phyloP scores from a whole-genome alignment of 2,329 filamentous ascomycete genomes.

The Cladosporium austrohemisphaericum region DNA sequence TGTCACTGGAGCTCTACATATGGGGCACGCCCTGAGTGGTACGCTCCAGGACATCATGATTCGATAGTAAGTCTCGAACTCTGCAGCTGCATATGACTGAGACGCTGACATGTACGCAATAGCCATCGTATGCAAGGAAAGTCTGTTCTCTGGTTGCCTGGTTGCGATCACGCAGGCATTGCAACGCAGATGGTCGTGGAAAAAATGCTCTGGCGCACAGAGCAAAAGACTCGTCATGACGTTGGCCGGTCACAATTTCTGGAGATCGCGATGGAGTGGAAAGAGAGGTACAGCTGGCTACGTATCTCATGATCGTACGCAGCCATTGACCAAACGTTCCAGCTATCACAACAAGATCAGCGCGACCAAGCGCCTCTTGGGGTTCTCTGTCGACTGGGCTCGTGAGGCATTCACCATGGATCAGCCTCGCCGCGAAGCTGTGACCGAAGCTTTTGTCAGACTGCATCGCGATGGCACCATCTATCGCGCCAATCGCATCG shows the following conservation, averaged over 20 bases:
- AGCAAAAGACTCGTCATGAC: constrained; percentile 86
- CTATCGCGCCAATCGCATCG: constrained; percentile 85
- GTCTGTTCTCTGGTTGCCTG: constrained; percentile 82
- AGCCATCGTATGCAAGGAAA: constrained; percentile 88
- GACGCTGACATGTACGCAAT: constrained; percentile 34
- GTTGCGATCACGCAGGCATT: constrained; percentile 94
- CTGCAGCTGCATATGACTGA: neutral
- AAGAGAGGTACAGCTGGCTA: constrained; percentile 88
- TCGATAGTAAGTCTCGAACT: constrained; percentile 36
- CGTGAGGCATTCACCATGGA: constrained; percentile 97
- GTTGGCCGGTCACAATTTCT: constrained; percentile 78
- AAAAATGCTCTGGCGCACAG: constrained; percentile 81
- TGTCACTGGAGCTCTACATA: constrained; percentile 88
- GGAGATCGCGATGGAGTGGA: constrained; percentile 87
- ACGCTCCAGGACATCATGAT: constrained; percentile 84
- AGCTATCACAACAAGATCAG: constrained; percentile 79
- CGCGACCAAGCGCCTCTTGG: constrained; percentile 74
- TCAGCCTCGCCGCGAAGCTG: constrained; percentile 73
- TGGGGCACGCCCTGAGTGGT: constrained; percentile 84
- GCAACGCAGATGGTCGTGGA: constrained; percentile 95
- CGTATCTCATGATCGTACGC: neutral
- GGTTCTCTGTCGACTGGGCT: constrained; percentile 88
- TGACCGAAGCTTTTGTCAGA: constrained; percentile 81
- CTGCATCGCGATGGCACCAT: constrained; percentile 91
- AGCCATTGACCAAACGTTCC: neutral